A percentile compares a stretch with the other conserved stretches of the same genome.
Evolutionary conservation across 1,284 basidiomycete species (phyloP).

Genomic region (Apiotrichum mycotoxinovorans): DNA sequence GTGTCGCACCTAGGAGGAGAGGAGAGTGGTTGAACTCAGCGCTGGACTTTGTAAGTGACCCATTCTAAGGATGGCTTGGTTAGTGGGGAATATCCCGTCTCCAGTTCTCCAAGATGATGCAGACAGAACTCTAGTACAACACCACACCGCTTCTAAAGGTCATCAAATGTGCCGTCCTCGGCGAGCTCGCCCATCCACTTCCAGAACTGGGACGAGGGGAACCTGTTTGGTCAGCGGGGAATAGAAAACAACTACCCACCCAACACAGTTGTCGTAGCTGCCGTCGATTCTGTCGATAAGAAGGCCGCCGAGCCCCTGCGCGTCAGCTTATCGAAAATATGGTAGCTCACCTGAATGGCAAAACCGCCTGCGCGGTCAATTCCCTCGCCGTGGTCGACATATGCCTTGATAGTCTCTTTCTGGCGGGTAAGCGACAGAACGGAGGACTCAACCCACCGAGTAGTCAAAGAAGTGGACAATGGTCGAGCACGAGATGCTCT

Average conservation of each 20-base stretch:
- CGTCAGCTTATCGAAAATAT: background rate
- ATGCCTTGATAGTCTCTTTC: constrained; percentile 65
- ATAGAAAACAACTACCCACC: constrained; percentile 42
- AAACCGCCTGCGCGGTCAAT: constrained; percentile 90
- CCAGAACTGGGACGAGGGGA: constrained; percentile 48
- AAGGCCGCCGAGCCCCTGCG: constrained; percentile 71
- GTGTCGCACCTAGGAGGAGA: too few species aligned
- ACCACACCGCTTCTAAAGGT: constrained; percentile 29
- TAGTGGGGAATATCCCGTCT: background rate
- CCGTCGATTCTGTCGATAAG: constrained; percentile 82
- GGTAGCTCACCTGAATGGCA: constrained; percentile 71
- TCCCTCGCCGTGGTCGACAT: constrained; percentile 85
- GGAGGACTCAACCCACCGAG: constrained; percentile 47
- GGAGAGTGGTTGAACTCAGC: too few species aligned
- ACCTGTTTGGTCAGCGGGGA: constrained; percentile 21
- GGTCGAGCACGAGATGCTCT: constrained; percentile 79
- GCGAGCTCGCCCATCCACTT: constrained; percentile 46
- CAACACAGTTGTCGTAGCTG: constrained; percentile 88
- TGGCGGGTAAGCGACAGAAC: constrained; percentile 10
- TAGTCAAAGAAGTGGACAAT: constrained; percentile 76
- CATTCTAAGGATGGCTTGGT: too few species aligned
- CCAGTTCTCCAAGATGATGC: background rate
- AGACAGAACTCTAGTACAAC: constrained; percentile 5
- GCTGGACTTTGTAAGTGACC: too few species aligned
- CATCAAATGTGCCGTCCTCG: constrained; percentile 45